Conservation (phyloP, 495 filamentous ascomycete species). For the Lasiosphaeris hirsuta region DNA sequence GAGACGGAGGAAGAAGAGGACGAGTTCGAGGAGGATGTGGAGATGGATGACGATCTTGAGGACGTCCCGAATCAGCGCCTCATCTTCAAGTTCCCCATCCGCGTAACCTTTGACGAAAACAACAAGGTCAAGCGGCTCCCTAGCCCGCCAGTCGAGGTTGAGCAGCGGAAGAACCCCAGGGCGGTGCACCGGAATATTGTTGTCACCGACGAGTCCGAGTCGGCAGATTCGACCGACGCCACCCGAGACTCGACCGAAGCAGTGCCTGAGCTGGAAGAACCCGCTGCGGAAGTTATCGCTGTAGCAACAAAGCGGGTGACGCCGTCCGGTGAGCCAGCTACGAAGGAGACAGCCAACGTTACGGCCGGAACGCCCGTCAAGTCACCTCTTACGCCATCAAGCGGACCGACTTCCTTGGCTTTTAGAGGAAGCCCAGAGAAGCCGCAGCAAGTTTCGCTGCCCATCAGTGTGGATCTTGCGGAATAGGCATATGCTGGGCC, state of each 20-base stretch:
- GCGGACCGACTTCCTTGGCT: constrained; percentile 41
- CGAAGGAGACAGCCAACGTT: background rate
- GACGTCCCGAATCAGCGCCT: constrained; percentile 35
- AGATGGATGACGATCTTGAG: constrained; percentile 47
- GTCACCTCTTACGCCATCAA: constrained; percentile 23
- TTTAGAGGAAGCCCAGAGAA: constrained; percentile 54
- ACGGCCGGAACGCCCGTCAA: constrained; percentile 11
- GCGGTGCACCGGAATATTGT: constrained; percentile 27
- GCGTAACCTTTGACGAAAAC: constrained; percentile 28
- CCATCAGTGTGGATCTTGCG: constrained; percentile 29
- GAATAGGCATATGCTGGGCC: constrained; percentile 15
- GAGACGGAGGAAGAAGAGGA: constrained; percentile 58
- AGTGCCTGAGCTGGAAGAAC: constrained; percentile 19
- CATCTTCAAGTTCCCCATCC: constrained; percentile 60
- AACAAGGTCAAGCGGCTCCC: constrained; percentile 25
- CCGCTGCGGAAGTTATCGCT: constrained; percentile 28
- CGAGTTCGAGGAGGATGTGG: constrained; percentile 55
- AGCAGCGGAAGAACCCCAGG: constrained; percentile 20
- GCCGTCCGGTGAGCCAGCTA: background rate
- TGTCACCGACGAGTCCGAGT: constrained; percentile 28
- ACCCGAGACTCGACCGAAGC: constrained; percentile 7
- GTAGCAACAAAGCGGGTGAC: constrained; percentile 20
- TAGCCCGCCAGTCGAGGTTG: constrained; percentile 18
- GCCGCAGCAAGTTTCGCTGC: constrained; percentile 30
- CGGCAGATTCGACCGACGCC: constrained; percentile 10